Conservation (phyloP, 2,329 filamentous ascomycete genomes). For the Ophiosphaerella korrae region DNA sequence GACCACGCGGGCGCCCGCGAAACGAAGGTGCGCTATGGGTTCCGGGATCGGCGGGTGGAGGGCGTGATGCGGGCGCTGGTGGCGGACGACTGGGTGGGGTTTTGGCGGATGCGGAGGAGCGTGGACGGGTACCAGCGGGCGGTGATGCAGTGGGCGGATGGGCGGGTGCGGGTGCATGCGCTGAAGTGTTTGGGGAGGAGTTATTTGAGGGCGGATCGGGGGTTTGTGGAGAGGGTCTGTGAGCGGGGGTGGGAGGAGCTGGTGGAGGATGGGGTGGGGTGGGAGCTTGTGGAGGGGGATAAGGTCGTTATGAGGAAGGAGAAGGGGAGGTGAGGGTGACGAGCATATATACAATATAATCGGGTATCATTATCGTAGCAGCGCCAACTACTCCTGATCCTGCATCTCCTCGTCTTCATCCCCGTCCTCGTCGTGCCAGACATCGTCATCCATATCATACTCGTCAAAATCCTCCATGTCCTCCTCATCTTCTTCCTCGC, state of each 20-base stretch:
- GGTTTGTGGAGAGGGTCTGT: slow-evolving; percentile 71
- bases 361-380: slow-evolving; percentile 41
- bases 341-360: slow-evolving; percentile 11
- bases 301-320: slow-evolving; percentile 70
- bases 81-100: slow-evolving; percentile 81
- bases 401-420: slow-evolving; percentile 56
- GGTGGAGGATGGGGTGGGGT: slow-evolving; percentile 75
- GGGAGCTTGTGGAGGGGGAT: slow-evolving; percentile 73
- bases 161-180: slow-evolving; percentile 73
- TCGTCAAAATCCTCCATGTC: slow-evolving; percentile 56
- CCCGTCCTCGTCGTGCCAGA: slow-evolving; percentile 58
- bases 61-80: slow-evolving; percentile 71
- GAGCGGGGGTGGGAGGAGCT: slow-evolving; percentile 75
- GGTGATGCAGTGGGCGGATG: slow-evolving; percentile 81
- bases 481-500: slow-evolving; percentile 54
- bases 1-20: slow-evolving; percentile 76
- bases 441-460: slow-evolving; percentile 57
- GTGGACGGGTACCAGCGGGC: slow-evolving; percentile 82
- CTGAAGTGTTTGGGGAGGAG: slow-evolving; percentile 85
- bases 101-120: slow-evolving; percentile 70
- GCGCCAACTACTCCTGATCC: slow-evolving; percentile 45
- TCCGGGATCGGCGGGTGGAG: slow-evolving; percentile 72
- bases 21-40: slow-evolving; percentile 64
- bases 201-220: slow-evolving; percentile 74
- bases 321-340: neutral